A percentile compares a stretch with the other conserved stretches of the same genome.
Evolutionary conservation across 108 stramenopile species (phyloP).

Genomic region (Conticribra weissflogii): DNA sequence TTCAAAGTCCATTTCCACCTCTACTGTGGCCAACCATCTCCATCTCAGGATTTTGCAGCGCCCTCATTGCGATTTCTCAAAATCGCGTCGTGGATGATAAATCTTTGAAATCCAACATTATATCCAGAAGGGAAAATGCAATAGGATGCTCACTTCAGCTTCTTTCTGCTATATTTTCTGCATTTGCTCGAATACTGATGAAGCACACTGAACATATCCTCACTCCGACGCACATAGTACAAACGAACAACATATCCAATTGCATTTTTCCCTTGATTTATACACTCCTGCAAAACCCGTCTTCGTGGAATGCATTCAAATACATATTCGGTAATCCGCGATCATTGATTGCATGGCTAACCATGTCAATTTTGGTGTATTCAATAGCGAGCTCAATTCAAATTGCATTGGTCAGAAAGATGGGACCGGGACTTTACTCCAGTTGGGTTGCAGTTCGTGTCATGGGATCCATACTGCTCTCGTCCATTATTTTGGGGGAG

Average conservation of each 20-base stretch:
- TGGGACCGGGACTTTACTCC: conserved; percentile 22
- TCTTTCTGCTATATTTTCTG: conserved; percentile 2
- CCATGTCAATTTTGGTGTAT: conserved; percentile 6
- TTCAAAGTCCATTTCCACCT: conserved; percentile 18
- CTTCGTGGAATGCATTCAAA: conserved; percentile 17
- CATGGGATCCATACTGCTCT: conserved; percentile 13
- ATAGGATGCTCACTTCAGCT: conserved; percentile 29
- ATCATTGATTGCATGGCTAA: conserved; percentile 17
- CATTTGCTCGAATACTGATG: conserved; percentile 13
- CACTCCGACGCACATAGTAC: conserved; percentile 19
- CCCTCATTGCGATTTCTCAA: conserved; percentile 28
- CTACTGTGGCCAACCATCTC: conserved; percentile 17
- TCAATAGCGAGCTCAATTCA: conserved; percentile 9
- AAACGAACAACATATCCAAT: conserved; percentile 34
- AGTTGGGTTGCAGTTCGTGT: conserved; percentile 17
- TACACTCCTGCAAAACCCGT: conserved; percentile 14
- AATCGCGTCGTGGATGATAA: neutral
- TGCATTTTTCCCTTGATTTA: conserved; percentile 17
- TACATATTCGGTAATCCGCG: conserved; percentile 4
- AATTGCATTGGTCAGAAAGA: conserved; percentile 10
- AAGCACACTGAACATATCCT: conserved; percentile 24
- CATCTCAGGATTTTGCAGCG: conserved; percentile 6
- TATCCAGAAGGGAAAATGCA: conserved; percentile 9
- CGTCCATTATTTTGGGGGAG: conserved; percentile 16
- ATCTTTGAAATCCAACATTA: neutral